phyloP scores from a whole-genome alignment of 257 asterid genomes.

The Jacaranda mimosifolia region DNA sequence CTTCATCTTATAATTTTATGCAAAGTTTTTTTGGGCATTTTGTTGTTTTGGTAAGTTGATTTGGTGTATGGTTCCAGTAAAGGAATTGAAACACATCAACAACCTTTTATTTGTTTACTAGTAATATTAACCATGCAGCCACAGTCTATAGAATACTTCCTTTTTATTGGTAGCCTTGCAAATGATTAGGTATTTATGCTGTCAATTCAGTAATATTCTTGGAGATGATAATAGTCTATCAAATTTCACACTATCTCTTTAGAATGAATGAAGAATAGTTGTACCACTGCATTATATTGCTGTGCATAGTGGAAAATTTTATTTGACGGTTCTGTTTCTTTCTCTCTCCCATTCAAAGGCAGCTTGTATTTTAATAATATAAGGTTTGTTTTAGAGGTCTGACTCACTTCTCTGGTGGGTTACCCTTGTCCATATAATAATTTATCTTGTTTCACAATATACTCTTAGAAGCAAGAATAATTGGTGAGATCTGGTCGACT shows the following conservation, averaged over 20 bases:
- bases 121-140: background rate
- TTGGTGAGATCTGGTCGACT: constrained; percentile 13
- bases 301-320: background rate
- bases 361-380: background rate
- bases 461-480: background rate
- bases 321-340: background rate
- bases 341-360: background rate
- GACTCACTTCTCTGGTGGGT: background rate
- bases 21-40: background rate
- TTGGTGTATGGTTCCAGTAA: background rate
- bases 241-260: background rate
- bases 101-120: background rate
- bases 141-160: background rate
- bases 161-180: background rate
- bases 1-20: background rate
- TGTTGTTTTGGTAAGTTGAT: background rate
- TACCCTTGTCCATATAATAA: background rate
- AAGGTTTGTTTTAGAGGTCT: background rate
- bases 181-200: background rate
- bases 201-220: background rate
- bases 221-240: too few relatives aligned
- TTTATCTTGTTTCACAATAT: background rate
- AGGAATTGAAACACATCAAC: background rate
- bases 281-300: background rate
- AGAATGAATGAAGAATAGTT: background rate